Conservation (phyloP, 768 basidiomycete genomes). For the Lyophyllum shimeji region DNA sequence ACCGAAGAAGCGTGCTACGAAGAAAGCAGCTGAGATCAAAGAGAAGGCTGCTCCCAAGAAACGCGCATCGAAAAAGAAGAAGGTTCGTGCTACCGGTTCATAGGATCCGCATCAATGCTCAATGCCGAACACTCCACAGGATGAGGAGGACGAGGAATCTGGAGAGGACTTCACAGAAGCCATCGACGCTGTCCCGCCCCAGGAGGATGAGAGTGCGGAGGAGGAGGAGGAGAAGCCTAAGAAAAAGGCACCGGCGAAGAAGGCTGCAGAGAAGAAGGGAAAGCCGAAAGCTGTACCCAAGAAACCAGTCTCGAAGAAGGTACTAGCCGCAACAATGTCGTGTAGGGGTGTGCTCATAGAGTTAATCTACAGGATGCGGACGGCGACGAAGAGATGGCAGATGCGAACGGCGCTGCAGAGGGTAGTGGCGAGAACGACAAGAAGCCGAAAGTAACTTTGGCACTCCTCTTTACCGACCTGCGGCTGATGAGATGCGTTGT, state of each 20-base stretch:
- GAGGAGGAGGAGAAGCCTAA: conserved; percentile 44
- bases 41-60: conserved; percentile 51
- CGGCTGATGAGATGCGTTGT: not conserved
- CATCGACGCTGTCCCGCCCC: conserved; percentile 33
- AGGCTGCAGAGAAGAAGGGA: conserved; percentile 28
- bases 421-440: conserved; percentile 49
- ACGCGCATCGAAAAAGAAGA: conserved; percentile 43
- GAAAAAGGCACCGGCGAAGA: conserved; percentile 39
- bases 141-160: conserved; percentile 35
- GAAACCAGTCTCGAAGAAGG: conserved; percentile 21
- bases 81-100: conserved; percentile 22
- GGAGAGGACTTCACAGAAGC: conserved; percentile 47
- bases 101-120: conserved; percentile 1
- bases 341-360: not conserved
- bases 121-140: conserved; percentile 14
- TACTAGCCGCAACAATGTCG: not conserved
- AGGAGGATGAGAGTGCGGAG: conserved; percentile 37
- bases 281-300: conserved; percentile 39
- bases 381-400: conserved; percentile 44
- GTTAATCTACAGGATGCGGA: conserved; percentile 24
- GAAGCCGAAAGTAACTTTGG: conserved; percentile 65
- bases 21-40: conserved; percentile 39
- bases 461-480: conserved; percentile 1
- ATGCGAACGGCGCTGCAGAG: conserved; percentile 39
- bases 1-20: conserved; percentile 47